Base-by-base conservation (phyloP, 345 rosid species). In the Raphanus raphanistrum region DNA sequence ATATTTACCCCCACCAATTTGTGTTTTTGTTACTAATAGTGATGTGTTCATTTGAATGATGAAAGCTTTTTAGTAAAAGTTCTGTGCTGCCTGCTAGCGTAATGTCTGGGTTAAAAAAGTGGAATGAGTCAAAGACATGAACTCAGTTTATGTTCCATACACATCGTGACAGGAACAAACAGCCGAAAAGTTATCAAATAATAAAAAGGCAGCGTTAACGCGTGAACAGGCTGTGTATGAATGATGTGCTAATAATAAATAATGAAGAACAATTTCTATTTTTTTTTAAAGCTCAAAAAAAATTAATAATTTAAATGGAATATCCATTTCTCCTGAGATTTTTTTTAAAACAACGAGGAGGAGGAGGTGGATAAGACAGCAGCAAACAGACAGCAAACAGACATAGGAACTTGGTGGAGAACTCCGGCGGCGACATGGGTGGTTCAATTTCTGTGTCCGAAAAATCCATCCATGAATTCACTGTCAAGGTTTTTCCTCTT, bases 391-490 rank as follows among this genome's bases (percentile, higher is more conserved):
- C 21, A 21, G 21, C 21, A 21, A 21, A 55, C 29, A 58, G 62
- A 26, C 2, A 4, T 21, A 10, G 62, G 62, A 54, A 16, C 58
- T 50, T 50, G 55, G 2, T 12, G 4, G 17, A 50, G 58, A 52
- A 21, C 21, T 52, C 26, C 27, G 10, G 5, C 45, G 7, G 48
- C 8, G 60, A 15, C 57, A 90, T 90, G 96, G 93, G 93, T 16
- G 83, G 86, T 83, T 83, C 88, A 17, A 15, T 76, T 41, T 91
- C 55, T 13, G 86, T 88, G 10, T 82, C 88, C 0, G 79, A 89
- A 72, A 88, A 85, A 76, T 87, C 94, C 4, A 82, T 93, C 74
- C 90, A 90, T 65, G 79, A 90, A 29, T 90, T 93, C 86, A 80
- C 87, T 8, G 92, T 90, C 80, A 88, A 91, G 97, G 95, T 87